Percentiles rank a stretch among this genome's conserved stretches.
phyloP scores from a whole-genome alignment of 352 stramenopile species.

The Discostella stelligera region DNA sequence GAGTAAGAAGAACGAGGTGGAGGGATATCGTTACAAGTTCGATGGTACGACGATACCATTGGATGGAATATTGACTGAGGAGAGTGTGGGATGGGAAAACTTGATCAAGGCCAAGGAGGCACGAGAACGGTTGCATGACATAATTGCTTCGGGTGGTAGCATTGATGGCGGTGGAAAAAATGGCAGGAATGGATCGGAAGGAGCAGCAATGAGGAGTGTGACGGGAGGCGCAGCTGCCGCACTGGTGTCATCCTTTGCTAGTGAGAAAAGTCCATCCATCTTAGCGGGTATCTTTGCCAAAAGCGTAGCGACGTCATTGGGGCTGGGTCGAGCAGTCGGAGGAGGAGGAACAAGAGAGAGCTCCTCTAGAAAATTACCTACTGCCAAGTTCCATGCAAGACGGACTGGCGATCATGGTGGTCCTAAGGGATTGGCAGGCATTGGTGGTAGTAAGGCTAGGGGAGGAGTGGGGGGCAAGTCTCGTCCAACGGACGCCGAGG shows the following conservation, averaged over 20 bases:
- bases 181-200: slow-evolving; percentile 19
- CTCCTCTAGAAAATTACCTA: slow-evolving; percentile 22
- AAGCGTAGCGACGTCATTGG: slow-evolving; percentile 35
- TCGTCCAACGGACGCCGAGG: slow-evolving; percentile 16
- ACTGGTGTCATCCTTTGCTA: slow-evolving; percentile 60
- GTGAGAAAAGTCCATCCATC: slow-evolving; percentile 61
- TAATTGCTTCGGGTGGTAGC: slow-evolving; percentile 47
- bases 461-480: slow-evolving; percentile 7
- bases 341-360: neutral
- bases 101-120: slow-evolving; percentile 59
- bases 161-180: slow-evolving; percentile 27
- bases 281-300: slow-evolving; percentile 62
- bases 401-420: slow-evolving; percentile 30
- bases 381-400: slow-evolving; percentile 20
- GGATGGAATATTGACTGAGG: slow-evolving; percentile 49
- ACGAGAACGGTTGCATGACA: slow-evolving; percentile 56
- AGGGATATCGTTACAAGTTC: slow-evolving; percentile 72
- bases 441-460: neutral
- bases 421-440: neutral
- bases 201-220: neutral
- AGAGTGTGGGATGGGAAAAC: slow-evolving; percentile 49
- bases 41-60: slow-evolving; percentile 58
- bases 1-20: slow-evolving; percentile 69
- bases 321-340: slow-evolving; percentile 14
- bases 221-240: slow-evolving; percentile 47